Evolutionary conservation across 1,284 basidiomycete species (phyloP), one percentile per base, ranked within the genome.

Genomic region (Schizopora paradoxa): DNA sequence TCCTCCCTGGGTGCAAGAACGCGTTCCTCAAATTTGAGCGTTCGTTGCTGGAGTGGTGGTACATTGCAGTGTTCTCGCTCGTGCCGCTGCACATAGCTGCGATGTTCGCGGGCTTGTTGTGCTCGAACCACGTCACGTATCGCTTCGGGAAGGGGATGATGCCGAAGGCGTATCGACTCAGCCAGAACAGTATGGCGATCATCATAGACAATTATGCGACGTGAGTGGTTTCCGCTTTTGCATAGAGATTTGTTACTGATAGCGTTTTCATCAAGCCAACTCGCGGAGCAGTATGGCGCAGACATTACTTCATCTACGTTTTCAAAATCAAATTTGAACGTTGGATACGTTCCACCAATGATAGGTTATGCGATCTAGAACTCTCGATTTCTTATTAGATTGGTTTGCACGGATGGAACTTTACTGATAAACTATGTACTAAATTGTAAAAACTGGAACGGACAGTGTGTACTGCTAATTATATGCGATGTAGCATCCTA

Each of bases 71-170:
- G 14, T 85, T 85, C 57, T 58, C 67, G 2, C 58, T 83, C 27
- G 78, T 81, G 6, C 77, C 78, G 0, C 54, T 70, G 13, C 80
- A 84, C 43, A 58, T 85, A 26, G 58, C 60, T 19, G 66, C 78
- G 57, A 82, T 83, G 50, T 51, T 81, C 34, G 63, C 69, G 3
- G 73, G 67, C 19, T 59, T 84, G 45, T 59, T 86, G 31, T 86
- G 82, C 62, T 76, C 77, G 16, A 83, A 85, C 60, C 82, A 86
- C 53, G 74, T 87, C 56, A 86, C 83, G 8, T 86, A 85, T 58
- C 67, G 83, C 42, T 86, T 86, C 60, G 83, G 82, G 16, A 87
- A 87, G 66, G 83, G 83, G 29, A 75, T 87, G 72, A 86, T 79
- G 66, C 84, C 84, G 19, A 77, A 82, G 66, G 75, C 76, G 16